Percentiles rank a stretch among this genome's conserved stretches.
These are phyloP conservation scores for Fragaria vesca DNA, from an alignment of 306 rosid species.

Conservation along the genomic window DNA sequence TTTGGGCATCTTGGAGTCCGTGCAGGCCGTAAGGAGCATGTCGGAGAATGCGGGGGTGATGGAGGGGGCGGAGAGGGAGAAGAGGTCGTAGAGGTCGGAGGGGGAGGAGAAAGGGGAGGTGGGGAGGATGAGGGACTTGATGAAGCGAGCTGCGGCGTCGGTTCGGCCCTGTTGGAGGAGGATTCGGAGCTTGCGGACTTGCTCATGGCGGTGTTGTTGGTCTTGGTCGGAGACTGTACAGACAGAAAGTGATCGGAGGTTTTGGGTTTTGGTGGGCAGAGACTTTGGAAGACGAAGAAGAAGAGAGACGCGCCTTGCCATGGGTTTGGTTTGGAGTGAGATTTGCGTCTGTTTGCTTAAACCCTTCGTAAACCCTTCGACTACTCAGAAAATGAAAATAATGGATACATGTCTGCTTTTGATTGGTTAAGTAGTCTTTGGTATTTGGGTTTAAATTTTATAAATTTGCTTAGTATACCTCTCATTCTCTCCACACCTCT, in stretches of 20 bases:
- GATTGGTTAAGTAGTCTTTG: too few relatives aligned
- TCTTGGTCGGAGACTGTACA: constrained; percentile 35
- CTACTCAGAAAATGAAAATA: too few relatives aligned
- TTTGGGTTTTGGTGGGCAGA: constrained; percentile 13
- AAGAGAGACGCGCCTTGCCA: constrained; percentile 36
- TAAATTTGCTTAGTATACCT: too few relatives aligned
- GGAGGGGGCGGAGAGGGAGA: constrained; percentile 43
- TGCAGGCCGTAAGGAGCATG: constrained; percentile 48
- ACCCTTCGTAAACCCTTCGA: neutral
- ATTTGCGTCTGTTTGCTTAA: neutral
- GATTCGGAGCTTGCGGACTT: constrained; percentile 43
- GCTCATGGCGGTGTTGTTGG: constrained; percentile 34
- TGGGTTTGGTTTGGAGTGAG: neutral
- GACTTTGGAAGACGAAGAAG: constrained; percentile 33
- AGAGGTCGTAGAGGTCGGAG: constrained; percentile 38
- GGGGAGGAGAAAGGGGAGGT: constrained; percentile 48
- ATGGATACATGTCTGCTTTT: neutral
- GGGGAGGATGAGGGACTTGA: constrained; percentile 50
- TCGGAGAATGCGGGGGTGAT: constrained; percentile 45
- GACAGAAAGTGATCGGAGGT: constrained; percentile 23
- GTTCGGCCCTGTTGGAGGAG: constrained; percentile 45
- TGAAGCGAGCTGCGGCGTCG: constrained; percentile 37
- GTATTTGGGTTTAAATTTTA: too few relatives aligned
- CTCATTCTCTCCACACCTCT: too few relatives aligned
- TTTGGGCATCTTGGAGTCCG: constrained; percentile 35